These are phyloP conservation scores for Sugiyamaella pinicola DNA, from an alignment of 1,139 yeast species.

Conservation along the genomic window DNA sequence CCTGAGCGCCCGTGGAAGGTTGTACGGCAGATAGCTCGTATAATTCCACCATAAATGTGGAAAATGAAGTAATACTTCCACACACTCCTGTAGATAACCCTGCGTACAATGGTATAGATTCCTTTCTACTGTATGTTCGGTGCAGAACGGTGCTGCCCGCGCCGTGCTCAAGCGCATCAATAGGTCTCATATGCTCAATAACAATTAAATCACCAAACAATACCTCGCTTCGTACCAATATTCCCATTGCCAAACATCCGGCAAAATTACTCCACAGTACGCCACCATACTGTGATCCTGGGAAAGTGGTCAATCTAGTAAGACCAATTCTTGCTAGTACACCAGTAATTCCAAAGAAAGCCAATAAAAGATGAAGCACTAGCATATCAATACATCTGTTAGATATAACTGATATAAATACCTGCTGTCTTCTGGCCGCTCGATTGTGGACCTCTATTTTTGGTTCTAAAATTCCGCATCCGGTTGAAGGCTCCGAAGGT, in stretches of 20 bases:
- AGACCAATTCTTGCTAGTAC: slow-evolving; percentile 40
- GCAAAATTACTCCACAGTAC: slow-evolving; percentile 82
- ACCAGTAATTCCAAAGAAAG: slow-evolving; percentile 42
- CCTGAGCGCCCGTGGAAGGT: slow-evolving; percentile 26
- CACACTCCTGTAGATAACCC: slow-evolving; percentile 85
- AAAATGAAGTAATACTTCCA: slow-evolving; percentile 84
- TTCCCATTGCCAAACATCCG: slow-evolving; percentile 77
- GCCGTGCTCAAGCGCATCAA: slow-evolving; percentile 10
- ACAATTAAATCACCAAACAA: slow-evolving; percentile 39
- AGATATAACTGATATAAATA: slow-evolving; percentile 2
- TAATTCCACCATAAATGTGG: slow-evolving; percentile 66
- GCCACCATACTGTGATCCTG: slow-evolving; percentile 46
- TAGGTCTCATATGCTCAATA: slow-evolving; percentile 5
- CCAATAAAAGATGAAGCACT: slow-evolving; percentile 24
- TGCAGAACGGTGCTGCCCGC: slow-evolving; percentile 1
- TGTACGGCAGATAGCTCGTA: slow-evolving; percentile 53
- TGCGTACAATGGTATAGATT: slow-evolving; percentile 53
- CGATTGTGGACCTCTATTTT: not conserved
- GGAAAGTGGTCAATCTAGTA: slow-evolving; percentile 36
- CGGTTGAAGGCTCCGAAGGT: not conserved
- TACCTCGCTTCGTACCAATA: slow-evolving; percentile 36
- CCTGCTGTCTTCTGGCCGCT: not conserved
- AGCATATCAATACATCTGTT: slow-evolving; percentile 5
- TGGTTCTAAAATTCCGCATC: not conserved
- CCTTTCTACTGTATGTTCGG: slow-evolving; percentile 38